A percentile compares a stretch with the other conserved stretches of the same genome.
Conservation (phyloP, 805 yeast genomes). For the Candida suzukii region DNA sequence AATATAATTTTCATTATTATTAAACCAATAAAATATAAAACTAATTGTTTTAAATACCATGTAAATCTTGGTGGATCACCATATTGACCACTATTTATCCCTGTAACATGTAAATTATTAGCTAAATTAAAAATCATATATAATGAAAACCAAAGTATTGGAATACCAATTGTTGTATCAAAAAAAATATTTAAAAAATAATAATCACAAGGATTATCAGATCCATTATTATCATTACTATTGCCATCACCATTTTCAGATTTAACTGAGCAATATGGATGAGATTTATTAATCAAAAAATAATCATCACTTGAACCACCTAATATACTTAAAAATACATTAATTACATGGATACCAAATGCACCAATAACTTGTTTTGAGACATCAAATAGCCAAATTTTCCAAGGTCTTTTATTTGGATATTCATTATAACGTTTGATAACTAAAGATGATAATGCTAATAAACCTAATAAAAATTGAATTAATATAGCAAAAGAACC, state of each 20-base stretch:
- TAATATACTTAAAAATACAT: conserved; percentile 62
- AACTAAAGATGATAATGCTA: conserved; percentile 68
- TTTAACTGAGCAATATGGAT: not conserved
- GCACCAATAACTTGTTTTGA: conserved; percentile 88
- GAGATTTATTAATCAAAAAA: no score
- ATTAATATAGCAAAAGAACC: conserved; percentile 84
- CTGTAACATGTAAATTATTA: conserved; percentile 34
- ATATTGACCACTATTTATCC: conserved; percentile 50
- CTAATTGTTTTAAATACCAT: conserved; percentile 66
- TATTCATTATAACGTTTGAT: conserved; percentile 66
- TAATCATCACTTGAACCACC: conserved; percentile 27
- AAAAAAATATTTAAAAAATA: conserved; percentile 81
- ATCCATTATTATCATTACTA: conserved; percentile 6
- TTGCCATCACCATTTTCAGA: not conserved
- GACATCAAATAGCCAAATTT: conserved; percentile 84
- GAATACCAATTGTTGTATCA: conserved; percentile 93
- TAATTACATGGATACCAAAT: conserved; percentile 71
- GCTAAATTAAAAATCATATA: conserved; percentile 43
- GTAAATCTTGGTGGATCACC: conserved; percentile 58
- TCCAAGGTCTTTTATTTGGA: conserved; percentile 71
- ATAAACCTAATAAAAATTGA: conserved; percentile 68
- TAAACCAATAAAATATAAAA: conserved; percentile 58
- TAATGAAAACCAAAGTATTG: conserved; percentile 58
- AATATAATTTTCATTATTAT: conserved; percentile 51
- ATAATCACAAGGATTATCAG: conserved; percentile 81